Base-by-base conservation (phyloP, 1,284 basidiomycete species). In the Marasmius oreades region DNA sequence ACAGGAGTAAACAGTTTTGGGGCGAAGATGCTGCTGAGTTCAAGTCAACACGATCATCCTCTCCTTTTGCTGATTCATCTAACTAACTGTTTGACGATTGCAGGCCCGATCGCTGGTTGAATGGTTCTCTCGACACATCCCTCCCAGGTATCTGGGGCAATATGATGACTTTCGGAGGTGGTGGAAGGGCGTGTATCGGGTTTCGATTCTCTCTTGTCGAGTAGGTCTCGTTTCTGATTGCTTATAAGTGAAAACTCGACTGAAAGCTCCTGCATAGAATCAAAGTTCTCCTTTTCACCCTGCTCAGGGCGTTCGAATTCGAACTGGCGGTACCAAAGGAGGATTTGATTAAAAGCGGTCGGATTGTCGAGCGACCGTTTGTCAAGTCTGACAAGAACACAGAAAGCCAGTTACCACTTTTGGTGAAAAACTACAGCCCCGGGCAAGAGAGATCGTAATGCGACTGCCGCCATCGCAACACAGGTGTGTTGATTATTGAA, bases 261-360 rank as follows among this genome's bases (percentile, higher is more conserved):
- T 31, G 28, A 31, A 22, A 37, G 8, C 45, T 50, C 22, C 14
- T 26, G 14, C 7, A 1, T 51, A 81, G 79, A 64, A 78, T 76
- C 69, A 82, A 81, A 59, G 77, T 76, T 0, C 70, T 86, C 2
- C 59, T 87, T 6, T 88, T 84, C 64, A 77, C 80, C 0, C 71
- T 88, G 33, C 65, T 86, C 7, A 72, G 83, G 10, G 70, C 74
- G 4, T 84, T 87, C 62, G 77, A 80, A 53, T 84, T 86, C 63
- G 75, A 80, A 59, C 69, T 81, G 7, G 77, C 75, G 0, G 74
- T 81, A 18, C 69, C 79, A 8, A 61, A 67, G 0, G 64, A 64
- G 6, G 72, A 77, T 16, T 70, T 79, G 55, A 62, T 56, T 31
- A 69, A 66, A 56, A 73, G 66, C 4, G 10, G 4, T 5, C 28